Percentiles rank a stretch among this genome's conserved stretches.
These are phyloP conservation scores for Pseudogymnoascus pannorum DNA, from an alignment of 2,329 filamentous ascomycete species.

Conservation along the genomic window DNA sequence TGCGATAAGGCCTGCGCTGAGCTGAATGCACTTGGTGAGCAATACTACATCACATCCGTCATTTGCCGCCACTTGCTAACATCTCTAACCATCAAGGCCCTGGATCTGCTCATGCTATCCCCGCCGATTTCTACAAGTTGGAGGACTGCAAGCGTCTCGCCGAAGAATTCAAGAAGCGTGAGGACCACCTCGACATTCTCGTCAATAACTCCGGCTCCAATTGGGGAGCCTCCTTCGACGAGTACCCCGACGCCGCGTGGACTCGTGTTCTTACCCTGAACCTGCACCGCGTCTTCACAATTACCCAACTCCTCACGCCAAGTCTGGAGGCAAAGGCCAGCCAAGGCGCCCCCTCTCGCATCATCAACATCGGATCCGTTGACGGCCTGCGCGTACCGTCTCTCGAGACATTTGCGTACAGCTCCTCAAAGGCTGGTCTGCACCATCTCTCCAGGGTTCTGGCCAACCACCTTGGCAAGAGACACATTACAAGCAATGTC, in stretches of 20 bases:
- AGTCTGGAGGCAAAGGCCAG: slow-evolving; percentile 47
- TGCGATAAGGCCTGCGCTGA: slow-evolving; percentile 53
- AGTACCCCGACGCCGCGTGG: slow-evolving; percentile 53
- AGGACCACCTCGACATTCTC: slow-evolving; percentile 51
- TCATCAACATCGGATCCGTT: slow-evolving; percentile 60
- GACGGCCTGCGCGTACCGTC: slow-evolving; percentile 54
- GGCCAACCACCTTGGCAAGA: slow-evolving; percentile 52
- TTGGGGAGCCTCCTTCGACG: slow-evolving; percentile 54
- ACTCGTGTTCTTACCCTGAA: slow-evolving; percentile 51
- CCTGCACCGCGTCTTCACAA: slow-evolving; percentile 59
- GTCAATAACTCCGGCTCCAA: slow-evolving; percentile 61
- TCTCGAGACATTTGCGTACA: slow-evolving; percentile 54
- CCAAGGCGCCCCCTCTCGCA: slow-evolving; percentile 41
- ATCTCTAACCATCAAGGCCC: slow-evolving; percentile 24
- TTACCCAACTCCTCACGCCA: slow-evolving; percentile 55
- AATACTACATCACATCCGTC: background rate
- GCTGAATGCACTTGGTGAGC: slow-evolving; percentile 43
- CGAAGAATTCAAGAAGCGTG: slow-evolving; percentile 45
- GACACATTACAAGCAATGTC: slow-evolving; percentile 57
- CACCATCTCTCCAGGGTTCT: slow-evolving; percentile 59
- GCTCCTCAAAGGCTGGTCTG: slow-evolving; percentile 54
- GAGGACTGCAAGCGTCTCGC: slow-evolving; percentile 51
- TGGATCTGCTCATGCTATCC: slow-evolving; percentile 51
- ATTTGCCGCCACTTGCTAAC: background rate
- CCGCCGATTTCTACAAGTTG: slow-evolving; percentile 56